Evolutionary conservation across 805 yeast species (phyloP).

Genomic region (Torulaspora microellipsoides): DNA sequence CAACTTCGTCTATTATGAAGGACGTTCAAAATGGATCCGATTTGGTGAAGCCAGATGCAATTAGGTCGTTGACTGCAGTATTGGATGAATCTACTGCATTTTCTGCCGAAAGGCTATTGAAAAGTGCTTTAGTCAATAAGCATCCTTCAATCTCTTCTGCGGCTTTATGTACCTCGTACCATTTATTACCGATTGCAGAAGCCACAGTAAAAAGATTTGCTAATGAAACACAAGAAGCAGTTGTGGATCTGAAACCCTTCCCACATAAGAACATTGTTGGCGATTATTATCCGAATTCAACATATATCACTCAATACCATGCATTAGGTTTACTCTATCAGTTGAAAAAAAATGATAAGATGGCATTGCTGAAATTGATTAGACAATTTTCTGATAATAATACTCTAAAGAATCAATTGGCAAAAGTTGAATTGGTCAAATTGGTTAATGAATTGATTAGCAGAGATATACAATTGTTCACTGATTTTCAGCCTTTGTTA

Average conservation of each 20-base stretch:
- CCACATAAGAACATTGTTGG: conserved; percentile 37
- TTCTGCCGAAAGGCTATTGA: conserved; percentile 87
- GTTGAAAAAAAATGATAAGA: conserved; percentile 83
- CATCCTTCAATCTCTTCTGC: conserved; percentile 88
- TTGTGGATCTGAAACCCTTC: conserved; percentile 42
- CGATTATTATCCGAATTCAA: conserved; percentile 58
- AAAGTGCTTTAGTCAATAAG: conserved; percentile 86
- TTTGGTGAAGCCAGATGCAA: conserved; percentile 88
- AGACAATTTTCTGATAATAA: conserved; percentile 64
- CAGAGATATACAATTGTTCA: conserved; percentile 63
- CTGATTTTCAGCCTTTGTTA: conserved; percentile 48
- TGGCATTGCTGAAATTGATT: conserved; percentile 88
- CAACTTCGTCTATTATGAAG: conserved; percentile 95
- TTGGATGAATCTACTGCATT: conserved; percentile 88
- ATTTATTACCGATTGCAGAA: conserved; percentile 80
- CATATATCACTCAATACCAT: conserved; percentile 89
- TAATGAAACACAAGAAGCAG: conserved; percentile 91
- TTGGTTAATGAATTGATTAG: conserved; percentile 66
- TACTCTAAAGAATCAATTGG: conserved; percentile 71
- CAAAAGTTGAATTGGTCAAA: conserved; percentile 80
- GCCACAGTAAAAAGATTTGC: conserved; percentile 92
- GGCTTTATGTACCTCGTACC: conserved; percentile 89
- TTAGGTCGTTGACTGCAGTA: conserved; percentile 84
- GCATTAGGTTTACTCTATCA: conserved; percentile 88
- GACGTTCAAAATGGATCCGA: conserved; percentile 89